These are phyloP conservation scores for Mucor circinelloides DNA, from an alignment of 371 early-diverging fungal species.

Conservation along the genomic window DNA sequence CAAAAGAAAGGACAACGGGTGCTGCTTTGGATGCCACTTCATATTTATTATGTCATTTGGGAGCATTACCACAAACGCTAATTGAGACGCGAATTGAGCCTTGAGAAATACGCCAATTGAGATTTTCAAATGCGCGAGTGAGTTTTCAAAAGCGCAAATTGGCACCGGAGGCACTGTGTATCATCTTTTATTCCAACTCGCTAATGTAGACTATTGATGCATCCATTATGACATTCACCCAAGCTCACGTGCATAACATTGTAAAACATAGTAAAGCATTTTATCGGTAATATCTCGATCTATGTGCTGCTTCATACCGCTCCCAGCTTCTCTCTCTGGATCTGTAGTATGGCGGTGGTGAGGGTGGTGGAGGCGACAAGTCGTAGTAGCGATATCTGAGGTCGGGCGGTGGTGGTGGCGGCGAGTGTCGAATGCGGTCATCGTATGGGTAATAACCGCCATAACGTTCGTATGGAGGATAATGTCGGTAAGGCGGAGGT, in stretches of 20 bases:
- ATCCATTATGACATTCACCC: not conserved
- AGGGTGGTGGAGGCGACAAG: not conserved
- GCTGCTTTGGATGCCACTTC: not conserved
- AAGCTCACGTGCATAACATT: too few species aligned
- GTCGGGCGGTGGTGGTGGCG: not conserved
- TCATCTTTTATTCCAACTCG: not conserved
- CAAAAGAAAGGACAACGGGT: not conserved
- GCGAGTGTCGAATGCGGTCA: not conserved
- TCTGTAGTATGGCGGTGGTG: not conserved
- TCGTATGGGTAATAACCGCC: not conserved
- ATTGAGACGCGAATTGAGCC: not conserved
- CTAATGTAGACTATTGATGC: not conserved
- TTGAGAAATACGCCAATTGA: not conserved
- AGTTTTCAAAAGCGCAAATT: not conserved
- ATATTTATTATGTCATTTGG: not conserved
- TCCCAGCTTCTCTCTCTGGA: not conserved
- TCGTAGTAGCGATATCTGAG: not conserved
- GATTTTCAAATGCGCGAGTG: too few species aligned
- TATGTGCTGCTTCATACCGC: not conserved
- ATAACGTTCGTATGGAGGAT: not conserved
- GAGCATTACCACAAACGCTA: not conserved
- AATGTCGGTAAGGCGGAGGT: not conserved
- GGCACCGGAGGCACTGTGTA: constrained; percentile 1
- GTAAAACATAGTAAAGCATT: too few species aligned
- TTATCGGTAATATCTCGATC: not conserved